Evolutionary conservation across 2,329 filamentous ascomycete species (phyloP).

Genomic region (Aotearoamyces nothofagi): DNA sequence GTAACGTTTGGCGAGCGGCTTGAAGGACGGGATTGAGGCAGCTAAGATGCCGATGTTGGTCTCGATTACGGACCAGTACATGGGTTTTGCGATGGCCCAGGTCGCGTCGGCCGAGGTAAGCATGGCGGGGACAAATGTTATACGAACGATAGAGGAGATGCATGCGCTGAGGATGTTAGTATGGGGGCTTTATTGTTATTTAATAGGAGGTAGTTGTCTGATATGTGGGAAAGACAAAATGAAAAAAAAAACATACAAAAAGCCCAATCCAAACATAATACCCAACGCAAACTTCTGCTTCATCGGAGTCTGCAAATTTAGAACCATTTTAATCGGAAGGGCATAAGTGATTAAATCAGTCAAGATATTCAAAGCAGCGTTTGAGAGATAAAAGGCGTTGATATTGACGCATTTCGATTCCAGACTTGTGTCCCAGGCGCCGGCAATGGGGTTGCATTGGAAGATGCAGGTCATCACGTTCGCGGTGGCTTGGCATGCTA

Average conservation of each 20-base stretch:
- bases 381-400: constrained; percentile 30
- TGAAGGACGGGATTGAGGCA: constrained; percentile 25
- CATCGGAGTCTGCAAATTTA: constrained; percentile 25
- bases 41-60: constrained; percentile 26
- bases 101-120: constrained; percentile 21
- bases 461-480: constrained; percentile 28
- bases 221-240: not conserved
- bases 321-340: constrained; percentile 27
- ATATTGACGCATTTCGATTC: constrained; percentile 26
- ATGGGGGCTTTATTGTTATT: no score
- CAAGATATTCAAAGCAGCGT: constrained; percentile 29
- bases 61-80: constrained; percentile 29
- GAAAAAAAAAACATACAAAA: constrained; percentile 3
- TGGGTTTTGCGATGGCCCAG: constrained; percentile 22
- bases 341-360: constrained; percentile 29
- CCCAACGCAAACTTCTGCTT: constrained; percentile 28
- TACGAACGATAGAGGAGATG: constrained; percentile 29
- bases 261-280: constrained; percentile 27
- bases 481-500: constrained; percentile 23
- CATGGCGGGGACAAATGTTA: constrained; percentile 28
- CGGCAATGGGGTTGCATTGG: constrained; percentile 25
- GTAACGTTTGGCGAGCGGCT: constrained; percentile 24
- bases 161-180: constrained; percentile 21
- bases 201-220: no score
- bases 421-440: constrained; percentile 22